Base-by-base conservation (phyloP, 345 rosid genomes). In the Eucalyptus erythrocorys region DNA sequence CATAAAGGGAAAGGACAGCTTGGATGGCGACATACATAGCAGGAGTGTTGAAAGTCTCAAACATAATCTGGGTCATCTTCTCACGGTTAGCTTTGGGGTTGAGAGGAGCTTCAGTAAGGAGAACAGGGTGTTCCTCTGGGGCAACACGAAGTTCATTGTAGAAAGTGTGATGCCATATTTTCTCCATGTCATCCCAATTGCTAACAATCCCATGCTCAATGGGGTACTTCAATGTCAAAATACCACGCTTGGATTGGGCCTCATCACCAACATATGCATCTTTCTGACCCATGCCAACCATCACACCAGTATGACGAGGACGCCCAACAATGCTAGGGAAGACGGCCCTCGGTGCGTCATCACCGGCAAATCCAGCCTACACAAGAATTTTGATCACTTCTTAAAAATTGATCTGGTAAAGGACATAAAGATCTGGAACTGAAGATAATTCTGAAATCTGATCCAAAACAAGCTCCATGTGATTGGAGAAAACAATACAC, bases 61-160 rank as follows among this genome's bases (percentile, higher is more conserved):
- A 95, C 96, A 95, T 94, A 90, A 94, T 95, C 90, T 95, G 96
- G 87, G 94, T 93, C 97, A 94, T 95, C 95, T 95, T 95, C 92
- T 95, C 97, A 89, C 97, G 96, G 79, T 95, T 95, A 51, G 97
- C 97, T 88, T 94, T 95, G 3, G 97, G 97, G 85, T 95, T 95
- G 22, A 95, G 95, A 61, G 97, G 97, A 87, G 97, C 96, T 89
- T 95, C 97, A n/a, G 97, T 95, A 50, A 95, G 93, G 86, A 95
- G 97, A 91, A 95, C 93, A 1, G 97, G 97, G 88, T 95, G 97
- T 90, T 94, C 97, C 91, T 95, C 97, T 17, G 96, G 96, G 21
- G 97, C 97, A 12, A 95, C 96, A 89, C 97, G 97, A 59, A 95
- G 97, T 91, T 95, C 97, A 86, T 95, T 94, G 91, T 95, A 95